Evolutionary conservation across 129 eudicot genomes (phyloP).

Genomic region (Arctium minus): DNA sequence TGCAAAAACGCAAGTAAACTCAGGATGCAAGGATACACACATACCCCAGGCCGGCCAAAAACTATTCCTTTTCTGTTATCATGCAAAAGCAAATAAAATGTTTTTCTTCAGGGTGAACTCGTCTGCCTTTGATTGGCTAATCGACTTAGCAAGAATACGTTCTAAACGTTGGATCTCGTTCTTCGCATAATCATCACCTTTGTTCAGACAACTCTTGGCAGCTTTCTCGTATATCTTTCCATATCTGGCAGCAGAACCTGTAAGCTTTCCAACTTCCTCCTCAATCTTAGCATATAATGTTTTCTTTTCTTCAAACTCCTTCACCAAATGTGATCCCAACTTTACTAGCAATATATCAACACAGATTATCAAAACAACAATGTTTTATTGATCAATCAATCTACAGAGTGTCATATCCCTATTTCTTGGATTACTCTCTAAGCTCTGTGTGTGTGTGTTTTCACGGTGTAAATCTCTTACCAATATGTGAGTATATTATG

Average conservation of each 20-base stretch:
- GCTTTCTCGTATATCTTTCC: conserved; percentile 53
- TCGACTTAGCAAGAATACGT: conserved; percentile 53
- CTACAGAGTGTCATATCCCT: too few relatives aligned
- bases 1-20: conserved; percentile 12
- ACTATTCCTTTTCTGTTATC: conserved; percentile 21
- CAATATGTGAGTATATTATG: too few relatives aligned
- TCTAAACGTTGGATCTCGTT: conserved; percentile 42
- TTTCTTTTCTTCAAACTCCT: conserved; percentile 41
- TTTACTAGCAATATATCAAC: too few relatives aligned
- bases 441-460: too few relatives aligned
- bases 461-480: too few relatives aligned
- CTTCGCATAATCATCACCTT: conserved; percentile 34
- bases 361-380: too few relatives aligned
- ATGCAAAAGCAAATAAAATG: conserved; percentile 63
- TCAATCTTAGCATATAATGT: conserved; percentile 31
- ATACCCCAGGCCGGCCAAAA: conserved; percentile 4
- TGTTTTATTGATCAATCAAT: too few relatives aligned
- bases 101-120: conserved; percentile 96
- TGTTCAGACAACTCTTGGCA: conserved; percentile 32
- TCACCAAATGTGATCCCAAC: conserved; percentile 4
- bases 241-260: conserved; percentile 83
- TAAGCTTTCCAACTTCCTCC: conserved; percentile 56
- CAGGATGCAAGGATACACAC: conserved; percentile 4
- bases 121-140: conserved; percentile 74
- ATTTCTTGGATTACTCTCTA: too few relatives aligned